Evolutionary conservation across 1,284 basidiomycete genomes (phyloP), one percentile per base, ranked within the genome.

Genomic region (Microbotryomycetes sp.): DNA sequence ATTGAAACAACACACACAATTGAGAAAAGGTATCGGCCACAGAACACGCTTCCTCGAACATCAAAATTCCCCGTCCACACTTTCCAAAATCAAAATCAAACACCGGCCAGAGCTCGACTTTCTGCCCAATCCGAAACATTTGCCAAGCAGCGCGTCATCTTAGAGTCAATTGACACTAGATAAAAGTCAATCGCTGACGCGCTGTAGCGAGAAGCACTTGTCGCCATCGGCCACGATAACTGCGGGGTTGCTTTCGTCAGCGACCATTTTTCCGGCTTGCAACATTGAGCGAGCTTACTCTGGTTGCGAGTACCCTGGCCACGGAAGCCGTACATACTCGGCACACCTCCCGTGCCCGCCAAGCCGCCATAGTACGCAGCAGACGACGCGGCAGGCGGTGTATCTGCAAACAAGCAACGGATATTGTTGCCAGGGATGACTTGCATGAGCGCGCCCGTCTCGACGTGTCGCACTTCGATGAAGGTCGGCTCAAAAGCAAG

Each of bases 401-500:
- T 89, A 75, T 98, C 94, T 56, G 93, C 89, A 73, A 97, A 98
- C 29, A 98, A 79, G 60, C 92, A 83, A 15, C 88, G 86, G 31
- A 96, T 80, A 75, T 91, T 89, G 62, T 69, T 69, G 50, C 67
- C 65, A 66, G 94, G 91, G 64, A 98, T 96, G 71, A 98, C 89
- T 79, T 98, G 96, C 27, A 91, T 87, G 74, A 98, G 82, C 31
- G 85, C 79, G 7, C 94, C 92, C 4, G 88, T 91, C 74, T 96
- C 90, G 64, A 98, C 92, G 73, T 97, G 89, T 48, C 93, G 86
- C 53, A 99, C 88, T 76, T 99, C 96, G 72, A 98, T 87, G 73
- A 99, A 98, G 2, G 86, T 88, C 11, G 92, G 88, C 74, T 98
- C 96, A 72, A 99, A 97, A 0, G 94, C 96, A 47, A 99, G 81